Percentiles rank a stretch among this genome's conserved stretches.
Conservation (phyloP, 1,284 basidiomycete species). For the Volvariella volvacea region DNA sequence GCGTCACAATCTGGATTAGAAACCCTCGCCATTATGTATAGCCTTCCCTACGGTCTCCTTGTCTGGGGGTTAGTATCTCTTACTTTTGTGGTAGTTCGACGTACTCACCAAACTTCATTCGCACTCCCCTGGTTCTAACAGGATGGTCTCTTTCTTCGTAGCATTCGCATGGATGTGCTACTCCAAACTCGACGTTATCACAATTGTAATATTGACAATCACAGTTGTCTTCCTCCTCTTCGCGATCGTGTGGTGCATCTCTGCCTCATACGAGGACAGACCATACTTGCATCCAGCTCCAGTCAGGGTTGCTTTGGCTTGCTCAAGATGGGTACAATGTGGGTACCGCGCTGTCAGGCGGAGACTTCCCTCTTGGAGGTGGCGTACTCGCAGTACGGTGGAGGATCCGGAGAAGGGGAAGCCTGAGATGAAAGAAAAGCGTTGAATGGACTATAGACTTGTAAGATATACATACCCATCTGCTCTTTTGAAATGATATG, state of each 20-base stretch:
- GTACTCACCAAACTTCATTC: background rate
- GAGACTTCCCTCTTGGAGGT: too few relatives aligned
- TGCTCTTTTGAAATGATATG: too few relatives aligned
- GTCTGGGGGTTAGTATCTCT: constrained; percentile 36
- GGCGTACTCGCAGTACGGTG: too few relatives aligned
- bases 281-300: constrained; percentile 14
- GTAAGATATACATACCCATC: too few relatives aligned
- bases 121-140: constrained; percentile 9
- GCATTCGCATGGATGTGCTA: constrained; percentile 31
- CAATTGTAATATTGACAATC: constrained; percentile 19
- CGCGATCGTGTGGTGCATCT: constrained; percentile 27
- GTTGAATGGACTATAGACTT: too few relatives aligned
- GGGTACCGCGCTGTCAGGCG: background rate
- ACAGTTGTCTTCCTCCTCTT: constrained; percentile 17
- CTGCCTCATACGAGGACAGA: constrained; percentile 12
- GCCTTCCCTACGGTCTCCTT: constrained; percentile 37
- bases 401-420: too few relatives aligned
- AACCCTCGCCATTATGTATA: constrained; percentile 37
- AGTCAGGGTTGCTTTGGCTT: constrained; percentile 3
- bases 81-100: background rate
- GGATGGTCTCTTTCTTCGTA: constrained; percentile 27
- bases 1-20: constrained; percentile 27
- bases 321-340: constrained; percentile 6
- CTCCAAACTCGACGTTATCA: constrained; percentile 14
- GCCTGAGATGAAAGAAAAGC: too few relatives aligned